Conservation (phyloP, 208 protist genomes). For the Leishmania tropica region DNA sequence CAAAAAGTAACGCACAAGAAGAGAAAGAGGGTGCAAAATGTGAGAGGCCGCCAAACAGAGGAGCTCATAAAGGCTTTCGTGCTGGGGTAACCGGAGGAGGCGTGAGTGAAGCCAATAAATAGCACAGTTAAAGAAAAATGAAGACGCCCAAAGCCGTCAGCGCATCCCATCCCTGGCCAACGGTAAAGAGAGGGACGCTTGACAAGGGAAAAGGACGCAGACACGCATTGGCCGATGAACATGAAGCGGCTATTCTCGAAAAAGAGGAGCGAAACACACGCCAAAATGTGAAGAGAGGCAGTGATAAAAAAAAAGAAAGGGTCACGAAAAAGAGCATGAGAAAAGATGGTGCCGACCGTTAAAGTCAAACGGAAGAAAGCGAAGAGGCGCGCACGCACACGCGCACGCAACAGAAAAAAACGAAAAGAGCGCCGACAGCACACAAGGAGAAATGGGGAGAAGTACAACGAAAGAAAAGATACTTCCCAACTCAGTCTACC, state of each 20-base stretch:
- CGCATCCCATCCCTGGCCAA: neutral
- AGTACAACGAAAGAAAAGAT: neutral
- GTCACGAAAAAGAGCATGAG: slow-evolving; percentile 8
- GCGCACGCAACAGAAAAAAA: neutral
- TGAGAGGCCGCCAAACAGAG: neutral
- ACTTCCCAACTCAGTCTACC: neutral
- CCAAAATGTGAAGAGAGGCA: neutral
- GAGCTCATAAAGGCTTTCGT: neutral
- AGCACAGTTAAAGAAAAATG: neutral
- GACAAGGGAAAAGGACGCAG: neutral
- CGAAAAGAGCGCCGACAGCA: neutral
- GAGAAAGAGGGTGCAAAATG: neutral
- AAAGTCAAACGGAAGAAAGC: neutral
- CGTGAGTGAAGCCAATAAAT: neutral
- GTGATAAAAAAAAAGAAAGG: neutral
- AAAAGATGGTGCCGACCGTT: neutral
- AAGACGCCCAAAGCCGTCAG: neutral
- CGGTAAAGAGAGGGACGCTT: neutral
- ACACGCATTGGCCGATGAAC: neutral
- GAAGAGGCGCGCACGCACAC: neutral
- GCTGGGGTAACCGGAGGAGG: neutral
- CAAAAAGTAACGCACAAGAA: neutral
- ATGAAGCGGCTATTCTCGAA: neutral
- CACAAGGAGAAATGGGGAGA: neutral
- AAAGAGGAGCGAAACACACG: neutral